Evolutionary conservation across 192 early-diverging fungal species (phyloP).

Genomic region (Phlyctochytrium planicorne): DNA sequence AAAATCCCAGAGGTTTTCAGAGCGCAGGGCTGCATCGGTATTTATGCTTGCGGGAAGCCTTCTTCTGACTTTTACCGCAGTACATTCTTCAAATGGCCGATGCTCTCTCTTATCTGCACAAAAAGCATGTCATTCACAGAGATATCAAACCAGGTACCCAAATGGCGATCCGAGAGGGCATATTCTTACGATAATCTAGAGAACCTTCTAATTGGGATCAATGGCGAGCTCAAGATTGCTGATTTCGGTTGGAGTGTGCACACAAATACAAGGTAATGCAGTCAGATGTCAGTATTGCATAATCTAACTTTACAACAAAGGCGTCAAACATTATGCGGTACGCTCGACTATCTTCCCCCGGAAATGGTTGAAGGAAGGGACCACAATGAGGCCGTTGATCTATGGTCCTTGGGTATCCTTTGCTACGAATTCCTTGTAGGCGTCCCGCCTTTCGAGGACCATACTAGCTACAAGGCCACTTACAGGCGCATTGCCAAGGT

Average conservation of each 20-base stretch:
- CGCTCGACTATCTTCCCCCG: slow-evolving; percentile 92
- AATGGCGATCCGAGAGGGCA: too few relatives aligned
- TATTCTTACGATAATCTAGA: too few relatives aligned
- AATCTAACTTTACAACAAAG: slow-evolving; percentile 35
- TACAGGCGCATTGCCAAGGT: slow-evolving; percentile 82
- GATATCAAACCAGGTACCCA: slow-evolving; percentile 95
- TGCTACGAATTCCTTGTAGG: slow-evolving; percentile 93
- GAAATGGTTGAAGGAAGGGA: slow-evolving; percentile 90
- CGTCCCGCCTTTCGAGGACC: slow-evolving; percentile 85
- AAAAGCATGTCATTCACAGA: slow-evolving; percentile 89
- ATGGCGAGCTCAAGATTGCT: slow-evolving; percentile 90
- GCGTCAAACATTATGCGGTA: slow-evolving; percentile 88
- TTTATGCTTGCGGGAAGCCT: slow-evolving; percentile 7
- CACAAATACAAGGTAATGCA: slow-evolving; percentile 61
- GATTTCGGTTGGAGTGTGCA: slow-evolving; percentile 99
- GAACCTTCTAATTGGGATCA: slow-evolving; percentile 81
- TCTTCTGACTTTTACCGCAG: slow-evolving; percentile 33
- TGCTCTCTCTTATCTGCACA: slow-evolving; percentile 84
- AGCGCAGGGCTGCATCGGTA: slow-evolving; percentile 73
- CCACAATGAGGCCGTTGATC: slow-evolving; percentile 79
- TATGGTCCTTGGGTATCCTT: slow-evolving; percentile 92
- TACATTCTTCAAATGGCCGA: slow-evolving; percentile 88
- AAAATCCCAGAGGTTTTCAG: slow-evolving; percentile 68
- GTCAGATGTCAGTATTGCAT: not conserved
- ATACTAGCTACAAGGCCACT: slow-evolving; percentile 62